Evolutionary conservation across 768 basidiomycete species (phyloP).

Genomic region (Pulveroboletus ravenelii): DNA sequence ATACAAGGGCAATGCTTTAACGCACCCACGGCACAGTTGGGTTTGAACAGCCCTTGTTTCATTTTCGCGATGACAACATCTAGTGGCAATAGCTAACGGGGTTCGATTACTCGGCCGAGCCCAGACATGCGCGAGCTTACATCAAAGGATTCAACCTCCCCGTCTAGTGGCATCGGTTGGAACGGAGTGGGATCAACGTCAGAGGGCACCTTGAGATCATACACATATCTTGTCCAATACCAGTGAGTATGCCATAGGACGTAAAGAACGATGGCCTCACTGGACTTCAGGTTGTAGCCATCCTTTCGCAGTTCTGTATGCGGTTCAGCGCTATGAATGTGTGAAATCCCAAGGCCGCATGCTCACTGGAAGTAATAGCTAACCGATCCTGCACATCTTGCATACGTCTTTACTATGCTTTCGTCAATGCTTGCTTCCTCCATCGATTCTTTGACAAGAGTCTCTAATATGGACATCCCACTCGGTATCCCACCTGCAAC

Average conservation of each 20-base stretch:
- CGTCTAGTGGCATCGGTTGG: conserved; percentile 74
- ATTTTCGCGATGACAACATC: conserved; percentile 60
- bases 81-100: conserved; percentile 57
- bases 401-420: conserved; percentile 53
- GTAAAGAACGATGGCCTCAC: conserved; percentile 36
- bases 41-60: conserved; percentile 75
- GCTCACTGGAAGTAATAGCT: conserved; percentile 78
- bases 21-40: conserved; percentile 84
- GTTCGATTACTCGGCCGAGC: not conserved
- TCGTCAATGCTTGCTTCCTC: conserved; percentile 87
- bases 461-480: conserved; percentile 66
- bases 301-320: conserved; percentile 21
- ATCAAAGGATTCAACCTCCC: conserved; percentile 92
- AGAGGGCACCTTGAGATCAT: conserved; percentile 71
- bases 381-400: conserved; percentile 60
- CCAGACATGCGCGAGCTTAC: conserved; percentile 37
- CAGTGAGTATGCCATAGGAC: not conserved
- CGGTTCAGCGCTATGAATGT: not conserved
- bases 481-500: conserved; percentile 90
- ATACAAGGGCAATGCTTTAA: not conserved
- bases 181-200: conserved; percentile 44
- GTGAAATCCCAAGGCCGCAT: not conserved
- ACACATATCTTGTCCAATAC: conserved; percentile 60
- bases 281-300: conserved; percentile 89
- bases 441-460: conserved; percentile 84